Evolutionary conservation across 164 flowering plant genomes (phyloP).

Genomic region (Piper longum): DNA sequence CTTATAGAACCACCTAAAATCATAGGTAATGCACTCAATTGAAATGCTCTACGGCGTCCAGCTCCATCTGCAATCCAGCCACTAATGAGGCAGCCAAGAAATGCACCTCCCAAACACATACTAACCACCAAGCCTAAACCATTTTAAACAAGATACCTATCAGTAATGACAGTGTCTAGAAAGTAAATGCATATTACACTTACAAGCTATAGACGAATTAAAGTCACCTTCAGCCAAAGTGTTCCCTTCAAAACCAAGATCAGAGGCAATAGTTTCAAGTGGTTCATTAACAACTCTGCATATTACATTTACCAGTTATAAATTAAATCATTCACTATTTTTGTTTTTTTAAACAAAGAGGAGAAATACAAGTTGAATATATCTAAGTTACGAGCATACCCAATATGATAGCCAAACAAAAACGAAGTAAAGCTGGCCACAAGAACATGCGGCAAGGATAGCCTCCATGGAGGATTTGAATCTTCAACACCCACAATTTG

Average conservation of each 20-base stretch:
- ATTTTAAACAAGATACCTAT: too few relatives aligned
- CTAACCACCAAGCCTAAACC: conserved; percentile 85
- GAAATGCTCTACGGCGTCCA: conserved; percentile 91
- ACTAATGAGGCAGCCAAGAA: conserved; percentile 70
- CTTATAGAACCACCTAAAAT: conserved; percentile 75
- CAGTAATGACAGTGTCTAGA: too few relatives aligned
- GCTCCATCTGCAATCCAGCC: conserved; percentile 85
- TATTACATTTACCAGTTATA: background rate
- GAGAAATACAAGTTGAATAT: background rate
- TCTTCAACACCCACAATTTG: conserved; percentile 22
- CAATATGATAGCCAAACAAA: conserved; percentile 85
- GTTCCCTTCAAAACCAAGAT: conserved; percentile 80
- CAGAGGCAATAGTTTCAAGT: conserved; percentile 69
- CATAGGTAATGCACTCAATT: conserved; percentile 90
- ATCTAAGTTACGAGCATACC: conserved; percentile 30
- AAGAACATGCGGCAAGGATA: conserved; percentile 54
- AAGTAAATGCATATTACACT: too few relatives aligned
- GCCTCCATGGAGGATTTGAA: conserved; percentile 59
- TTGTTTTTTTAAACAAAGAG: background rate
- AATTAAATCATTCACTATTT: too few relatives aligned
- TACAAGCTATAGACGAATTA: too few relatives aligned
- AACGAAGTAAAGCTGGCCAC: conserved; percentile 63
- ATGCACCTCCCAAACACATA: conserved; percentile 83
- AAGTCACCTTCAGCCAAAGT: conserved; percentile 73
- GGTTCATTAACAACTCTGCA: conserved; percentile 91